Percentiles rank a stretch among this genome's conserved stretches.
Evolutionary conservation across 805 yeast species (phyloP).

Genomic region (Grigorovia jiainica): DNA sequence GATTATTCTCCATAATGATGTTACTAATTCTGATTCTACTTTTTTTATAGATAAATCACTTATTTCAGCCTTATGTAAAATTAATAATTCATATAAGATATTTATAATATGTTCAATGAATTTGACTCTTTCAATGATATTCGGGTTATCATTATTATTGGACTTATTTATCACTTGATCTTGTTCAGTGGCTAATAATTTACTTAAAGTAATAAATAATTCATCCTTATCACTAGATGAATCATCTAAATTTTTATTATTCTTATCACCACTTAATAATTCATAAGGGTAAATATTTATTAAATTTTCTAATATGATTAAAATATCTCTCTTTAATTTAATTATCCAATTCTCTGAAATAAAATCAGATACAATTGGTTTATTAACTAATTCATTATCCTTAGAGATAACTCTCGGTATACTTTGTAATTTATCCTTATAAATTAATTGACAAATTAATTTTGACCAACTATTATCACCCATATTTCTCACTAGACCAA

Average conservation of each 20-base stretch:
- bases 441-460: slow-evolving; percentile 16
- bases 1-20: slow-evolving; percentile 44
- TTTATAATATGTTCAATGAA: slow-evolving; percentile 16
- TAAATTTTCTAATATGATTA: slow-evolving; percentile 40
- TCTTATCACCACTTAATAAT: not conserved
- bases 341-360: slow-evolving; percentile 20
- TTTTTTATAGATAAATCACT: slow-evolving; percentile 22
- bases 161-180: slow-evolving; percentile 21
- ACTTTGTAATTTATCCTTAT: slow-evolving; percentile 13
- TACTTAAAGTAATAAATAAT: slow-evolving; percentile 15
- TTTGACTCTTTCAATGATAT: slow-evolving; percentile 8
- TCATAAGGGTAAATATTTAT: slow-evolving; percentile 13
- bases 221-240: slow-evolving; percentile 16
- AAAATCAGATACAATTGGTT: slow-evolving; percentile 4
- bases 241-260: slow-evolving; percentile 3
- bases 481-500: slow-evolving; percentile 21
- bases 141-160: slow-evolving; percentile 17
- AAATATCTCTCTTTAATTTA: slow-evolving; percentile 34
- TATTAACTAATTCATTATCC: slow-evolving; percentile 6
- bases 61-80: slow-evolving; percentile 9
- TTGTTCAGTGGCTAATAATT: slow-evolving; percentile 28
- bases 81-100: slow-evolving; percentile 16
- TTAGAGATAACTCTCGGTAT: slow-evolving; percentile 22
- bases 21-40: slow-evolving; percentile 36
- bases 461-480: slow-evolving; percentile 20